phyloP scores from a whole-genome alignment of 106 monocot species.

The Posidonia australis region DNA sequence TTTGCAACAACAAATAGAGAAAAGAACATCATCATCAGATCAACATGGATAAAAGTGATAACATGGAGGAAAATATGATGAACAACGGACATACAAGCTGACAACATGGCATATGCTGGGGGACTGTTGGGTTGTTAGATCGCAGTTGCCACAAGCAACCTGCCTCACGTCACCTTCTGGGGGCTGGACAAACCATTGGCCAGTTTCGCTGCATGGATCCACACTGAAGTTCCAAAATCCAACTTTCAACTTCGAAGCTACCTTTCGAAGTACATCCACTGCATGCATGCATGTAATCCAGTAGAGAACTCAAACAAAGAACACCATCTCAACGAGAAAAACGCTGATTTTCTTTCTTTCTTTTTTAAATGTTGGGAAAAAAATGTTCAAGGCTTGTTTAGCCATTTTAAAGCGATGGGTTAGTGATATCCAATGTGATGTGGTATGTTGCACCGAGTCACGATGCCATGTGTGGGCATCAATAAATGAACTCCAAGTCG shows the following conservation, averaged over 20 bases:
- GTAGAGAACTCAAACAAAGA: no score
- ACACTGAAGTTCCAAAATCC: conserved; percentile 16
- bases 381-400: no score
- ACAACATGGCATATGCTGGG: conserved; percentile 15
- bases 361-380: no score
- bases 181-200: neutral
- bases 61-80: no score
- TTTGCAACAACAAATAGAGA: neutral
- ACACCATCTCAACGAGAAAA: no score
- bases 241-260: conserved; percentile 9
- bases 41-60: neutral
- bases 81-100: conserved; percentile 13
- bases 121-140: no score
- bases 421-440: no score
- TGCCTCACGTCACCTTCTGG: neutral
- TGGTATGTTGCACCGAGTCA: no score
- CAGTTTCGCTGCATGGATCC: conserved; percentile 4
- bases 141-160: conserved; percentile 16
- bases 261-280: conserved; percentile 5
- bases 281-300: neutral
- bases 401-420: no score
- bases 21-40: neutral
- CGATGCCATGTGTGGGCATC: no score
- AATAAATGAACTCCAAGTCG: no score
- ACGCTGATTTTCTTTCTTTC: no score